Evolutionary conservation across 768 basidiomycete genomes (phyloP).

Genomic region (Russula compacta): DNA sequence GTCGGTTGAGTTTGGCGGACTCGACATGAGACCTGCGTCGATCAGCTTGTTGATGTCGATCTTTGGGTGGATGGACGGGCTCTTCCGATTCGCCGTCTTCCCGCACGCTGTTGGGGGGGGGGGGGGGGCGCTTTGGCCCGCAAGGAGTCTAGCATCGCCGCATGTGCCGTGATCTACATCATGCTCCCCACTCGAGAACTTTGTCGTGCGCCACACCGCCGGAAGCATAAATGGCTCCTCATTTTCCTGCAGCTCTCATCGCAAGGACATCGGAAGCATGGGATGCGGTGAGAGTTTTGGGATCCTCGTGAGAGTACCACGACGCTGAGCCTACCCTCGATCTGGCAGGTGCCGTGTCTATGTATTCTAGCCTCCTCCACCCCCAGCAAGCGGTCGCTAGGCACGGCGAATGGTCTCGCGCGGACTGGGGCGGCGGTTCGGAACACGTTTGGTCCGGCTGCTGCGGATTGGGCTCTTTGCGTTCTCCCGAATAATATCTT

Average conservation of each 20-base stretch:
- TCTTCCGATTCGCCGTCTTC: conserved; percentile 32
- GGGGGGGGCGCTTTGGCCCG: conserved; percentile 30
- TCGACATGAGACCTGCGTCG: conserved; percentile 29
- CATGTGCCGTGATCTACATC: conserved; percentile 22
- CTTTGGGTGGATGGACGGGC: conserved; percentile 30
- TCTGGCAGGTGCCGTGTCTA: conserved; percentile 55
- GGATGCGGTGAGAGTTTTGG: conserved; percentile 6
- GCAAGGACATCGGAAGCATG: conserved; percentile 1
- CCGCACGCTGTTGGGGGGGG: conserved; percentile 30
- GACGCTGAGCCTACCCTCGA: no score
- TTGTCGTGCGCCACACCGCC: background rate
- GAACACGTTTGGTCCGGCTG: conserved; percentile 43
- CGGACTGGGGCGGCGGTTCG: conserved; percentile 32
- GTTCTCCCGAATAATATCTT: conserved; percentile 40
- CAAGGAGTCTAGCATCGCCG: conserved; percentile 26
- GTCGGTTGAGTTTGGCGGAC: conserved; percentile 35
- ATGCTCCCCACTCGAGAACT: conserved; percentile 25
- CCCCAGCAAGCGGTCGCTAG: conserved; percentile 55
- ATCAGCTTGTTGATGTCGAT: conserved; percentile 32
- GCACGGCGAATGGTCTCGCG: conserved; percentile 54
- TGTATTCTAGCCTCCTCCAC: conserved; percentile 58
- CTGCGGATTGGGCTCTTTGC: conserved; percentile 60
- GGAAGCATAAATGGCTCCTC: background rate
- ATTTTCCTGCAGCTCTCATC: conserved; percentile 2
- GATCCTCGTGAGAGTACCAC: no score